Conservation (phyloP, 768 basidiomycete genomes). For the Tricholoma hemisulphureum region DNA sequence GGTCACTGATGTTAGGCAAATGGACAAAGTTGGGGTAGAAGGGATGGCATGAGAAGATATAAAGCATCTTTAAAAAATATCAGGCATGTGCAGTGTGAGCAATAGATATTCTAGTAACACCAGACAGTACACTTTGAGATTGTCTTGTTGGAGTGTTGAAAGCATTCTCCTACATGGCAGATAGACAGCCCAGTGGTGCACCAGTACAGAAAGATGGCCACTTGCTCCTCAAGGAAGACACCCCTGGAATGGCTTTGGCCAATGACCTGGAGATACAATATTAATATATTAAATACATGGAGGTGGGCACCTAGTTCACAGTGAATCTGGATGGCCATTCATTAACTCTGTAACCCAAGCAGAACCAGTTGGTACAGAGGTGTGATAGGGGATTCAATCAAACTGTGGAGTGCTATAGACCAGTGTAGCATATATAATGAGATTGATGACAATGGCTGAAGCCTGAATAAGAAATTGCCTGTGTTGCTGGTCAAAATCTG, state of each 20-base stretch:
- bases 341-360: conserved; percentile 4
- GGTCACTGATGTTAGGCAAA: background rate
- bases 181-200: background rate
- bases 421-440: background rate
- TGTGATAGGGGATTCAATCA: conserved; percentile 3
- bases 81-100: background rate
- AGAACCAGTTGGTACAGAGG: background rate
- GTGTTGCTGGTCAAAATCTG: background rate
- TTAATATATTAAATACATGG: background rate
- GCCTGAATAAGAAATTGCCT: background rate
- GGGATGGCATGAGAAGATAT: background rate
- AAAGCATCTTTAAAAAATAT: background rate
- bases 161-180: background rate
- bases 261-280: background rate
- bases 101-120: background rate
- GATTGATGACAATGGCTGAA: background rate
- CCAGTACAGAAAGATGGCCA: background rate
- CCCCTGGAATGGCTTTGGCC: background rate
- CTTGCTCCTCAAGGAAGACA: background rate
- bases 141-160: background rate
- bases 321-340: background rate
- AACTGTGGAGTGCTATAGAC: background rate
- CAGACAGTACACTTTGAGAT: background rate
- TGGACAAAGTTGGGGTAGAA: background rate
- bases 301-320: background rate